Evolutionary conservation across 2,329 filamentous ascomycete species (phyloP), one percentile per base, ranked within the genome.

Genomic region (Epichloe festucae): DNA sequence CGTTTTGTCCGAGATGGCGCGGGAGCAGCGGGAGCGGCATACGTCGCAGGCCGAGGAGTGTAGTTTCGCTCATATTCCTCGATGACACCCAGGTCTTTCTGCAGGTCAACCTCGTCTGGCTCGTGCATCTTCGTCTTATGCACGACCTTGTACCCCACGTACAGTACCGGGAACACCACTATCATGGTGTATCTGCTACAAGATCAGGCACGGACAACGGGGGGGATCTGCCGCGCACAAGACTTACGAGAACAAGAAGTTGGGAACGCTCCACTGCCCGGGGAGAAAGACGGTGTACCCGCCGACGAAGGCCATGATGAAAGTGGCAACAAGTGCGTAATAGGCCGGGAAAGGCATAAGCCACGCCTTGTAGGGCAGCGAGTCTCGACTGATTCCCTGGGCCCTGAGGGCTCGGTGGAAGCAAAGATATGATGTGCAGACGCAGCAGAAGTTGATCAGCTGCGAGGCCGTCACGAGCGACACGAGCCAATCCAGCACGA

Each of bases 231-330:
- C 3, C 17, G 35, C 11, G 34, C 34, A 19, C 12, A 14, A 3
- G 19, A 70, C 75, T 70, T 58, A 81, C 66, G 81, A 85, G 65
- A 89, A 88, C 31, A 91, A 65, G 63, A 91, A 93, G 6, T 77
- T 80, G 6, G 82, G 75, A 0, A 85, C 62, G 53, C 79, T 74
- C 87, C 85, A 91, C 4, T 75, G 73, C 0, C 76, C 71, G 0
- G 67, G 61, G 1, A 90, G 63, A 59, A 91, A 93, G 1, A 90
- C 84, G 0, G 82, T 76, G 56, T 89, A 91, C 0, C 87, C 87
- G 8, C 84, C 80, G 1, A 89, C 80, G 58, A 90, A 81, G 0
- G 82, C 77, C 82, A 91, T 89, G 56, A 85, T 65, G 47, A 78
- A 77, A 1, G 81, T 85, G 27, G 77, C 79, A 0, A 70, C 63